Percentiles rank a stretch among this genome's conserved stretches.
These are phyloP conservation scores for Orbilia blumenaviensis DNA, from an alignment of 2,329 filamentous ascomycete genomes.

Conservation along the genomic window DNA sequence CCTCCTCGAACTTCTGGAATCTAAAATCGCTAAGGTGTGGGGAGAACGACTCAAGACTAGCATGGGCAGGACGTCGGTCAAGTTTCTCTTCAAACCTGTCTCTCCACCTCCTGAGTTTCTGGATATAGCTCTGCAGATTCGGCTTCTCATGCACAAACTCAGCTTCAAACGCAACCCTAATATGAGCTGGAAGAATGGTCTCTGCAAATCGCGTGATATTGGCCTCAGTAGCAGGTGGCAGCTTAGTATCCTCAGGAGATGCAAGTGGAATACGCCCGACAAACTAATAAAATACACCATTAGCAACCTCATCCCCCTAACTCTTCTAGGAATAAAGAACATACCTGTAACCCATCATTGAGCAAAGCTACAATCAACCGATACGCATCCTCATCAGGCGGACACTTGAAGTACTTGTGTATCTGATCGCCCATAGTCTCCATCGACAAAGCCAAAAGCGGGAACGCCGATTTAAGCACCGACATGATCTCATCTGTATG, in stretches of 20 bases:
- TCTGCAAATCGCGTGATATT: slow-evolving; percentile 98
- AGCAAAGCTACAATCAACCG: slow-evolving; percentile 95
- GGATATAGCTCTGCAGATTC: slow-evolving; percentile 98
- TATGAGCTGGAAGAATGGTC: slow-evolving; percentile 91
- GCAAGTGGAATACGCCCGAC: slow-evolving; percentile 57
- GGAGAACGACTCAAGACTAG: slow-evolving; percentile 84
- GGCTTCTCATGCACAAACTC: slow-evolving; percentile 96
- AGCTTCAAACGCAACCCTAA: slow-evolving; percentile 94
- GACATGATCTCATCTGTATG: slow-evolving; percentile 95
- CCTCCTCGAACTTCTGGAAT: slow-evolving; percentile 97
- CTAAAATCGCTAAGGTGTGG: slow-evolving; percentile 94
- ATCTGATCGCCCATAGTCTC: slow-evolving; percentile 99
- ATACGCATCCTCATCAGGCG: slow-evolving; percentile 97
- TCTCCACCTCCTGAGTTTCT: slow-evolving; percentile 93
- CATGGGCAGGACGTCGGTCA: slow-evolving; percentile 78
- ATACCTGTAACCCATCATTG: slow-evolving; percentile 80
- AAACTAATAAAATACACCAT: slow-evolving; percentile 40
- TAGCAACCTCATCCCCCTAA: neutral
- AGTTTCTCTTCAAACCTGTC: slow-evolving; percentile 98
- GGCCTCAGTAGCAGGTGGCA: slow-evolving; percentile 87
- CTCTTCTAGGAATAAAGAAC: slow-evolving; percentile 2
- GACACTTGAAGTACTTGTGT: slow-evolving; percentile 98
- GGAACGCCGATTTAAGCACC: slow-evolving; percentile 95
- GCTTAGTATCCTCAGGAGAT: slow-evolving; percentile 79
- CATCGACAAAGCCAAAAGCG: slow-evolving; percentile 94